Base-by-base conservation (phyloP, 495 filamentous ascomycete species). In the Aspergillus nanangensis region DNA sequence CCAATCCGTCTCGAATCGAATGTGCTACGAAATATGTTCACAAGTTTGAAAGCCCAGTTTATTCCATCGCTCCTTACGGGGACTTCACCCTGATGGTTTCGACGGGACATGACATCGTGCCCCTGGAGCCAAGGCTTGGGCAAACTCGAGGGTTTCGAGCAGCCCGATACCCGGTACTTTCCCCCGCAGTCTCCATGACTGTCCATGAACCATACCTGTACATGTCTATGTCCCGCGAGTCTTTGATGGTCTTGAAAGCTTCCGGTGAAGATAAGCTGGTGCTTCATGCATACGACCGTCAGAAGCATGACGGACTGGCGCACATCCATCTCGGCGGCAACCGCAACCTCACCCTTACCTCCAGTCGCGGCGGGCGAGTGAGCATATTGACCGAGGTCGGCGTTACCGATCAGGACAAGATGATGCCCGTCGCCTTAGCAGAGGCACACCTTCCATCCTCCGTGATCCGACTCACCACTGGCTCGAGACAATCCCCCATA, bases 191-290 rank as follows among this genome's bases (percentile, higher is more conserved):
- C 24, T 62, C 69, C 2, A 70, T 79, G 35, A 66, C 69, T 5
- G 57, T 67, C 29, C 51, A 58, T 20, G 61, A 62, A 10, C 51
- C 59, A 1, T 65, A 63, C 29, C 54, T 79, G 7, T 70, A 72
- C 24, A 51, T 77, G 32, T 68, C 72, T 0, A 78, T 69, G 1
- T 57, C 67, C 2, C 58, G 65, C 21, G 61, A 75, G 13, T 73
- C 69, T 0, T 56, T 74, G 10, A 43, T 65, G 22, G 48, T 76
- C 5, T 64, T 70, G 23, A 58, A 65, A 29, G 61, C 64, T 15
- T 48, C 58, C 15, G 44, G 7, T 7, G 11, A 62, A 4, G 57
- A 62, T n/a, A 53, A 56, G 8, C 39, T 74, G 45, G 44, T 50
- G 36, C 57, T 64, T 2, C 62, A 61, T 38, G 58, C 50, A 9